phyloP scores from a whole-genome alignment of 768 basidiomycete species.

The Mycena kentingensis region DNA sequence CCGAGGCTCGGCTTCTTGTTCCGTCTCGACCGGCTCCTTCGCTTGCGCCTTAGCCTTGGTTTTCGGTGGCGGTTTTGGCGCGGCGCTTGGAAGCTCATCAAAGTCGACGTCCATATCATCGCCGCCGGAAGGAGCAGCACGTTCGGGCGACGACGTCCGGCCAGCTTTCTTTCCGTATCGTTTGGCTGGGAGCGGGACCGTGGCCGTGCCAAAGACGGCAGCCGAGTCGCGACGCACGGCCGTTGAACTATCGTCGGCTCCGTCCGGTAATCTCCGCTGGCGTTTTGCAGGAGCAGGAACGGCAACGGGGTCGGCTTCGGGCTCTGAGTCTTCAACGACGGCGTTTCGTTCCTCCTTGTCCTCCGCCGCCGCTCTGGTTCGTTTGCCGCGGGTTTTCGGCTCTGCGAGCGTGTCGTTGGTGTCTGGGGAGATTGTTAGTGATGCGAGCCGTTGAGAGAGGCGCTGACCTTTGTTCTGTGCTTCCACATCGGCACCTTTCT shows the following conservation, averaged over 20 bases:
- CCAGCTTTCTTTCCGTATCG: conserved; percentile 36
- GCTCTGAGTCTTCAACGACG: conserved; percentile 1
- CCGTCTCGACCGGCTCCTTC: not conserved
- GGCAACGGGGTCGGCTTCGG: not conserved
- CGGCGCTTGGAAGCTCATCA: conserved; percentile 33
- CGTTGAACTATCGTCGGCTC: conserved; percentile 2
- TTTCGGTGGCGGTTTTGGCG: conserved; percentile 3
- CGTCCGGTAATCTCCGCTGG: not conserved
- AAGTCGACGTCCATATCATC: conserved; percentile 30
- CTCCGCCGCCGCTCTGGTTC: conserved; percentile 9
- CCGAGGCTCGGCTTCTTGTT: too few relatives aligned
- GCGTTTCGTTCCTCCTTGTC: conserved; percentile 7
- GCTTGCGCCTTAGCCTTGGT: conserved; percentile 4
- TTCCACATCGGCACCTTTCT: too few relatives aligned
- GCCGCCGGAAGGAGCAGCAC: conserved; percentile 7
- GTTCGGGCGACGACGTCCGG: conserved; percentile 33
- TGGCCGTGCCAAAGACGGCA: conserved; percentile 8
- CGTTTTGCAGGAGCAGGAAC: conserved; percentile 11
- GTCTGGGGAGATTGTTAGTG: not conserved
- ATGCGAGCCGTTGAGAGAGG: too few relatives aligned
- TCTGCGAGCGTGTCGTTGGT: not conserved
- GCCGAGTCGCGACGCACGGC: conserved; percentile 4
- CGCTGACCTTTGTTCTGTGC: too few relatives aligned
- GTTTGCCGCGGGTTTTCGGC: not conserved
- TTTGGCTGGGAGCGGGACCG: conserved; percentile 25